Conservation (phyloP, 2,329 filamentous ascomycete genomes). For the Dothiorella sarmentorum region DNA sequence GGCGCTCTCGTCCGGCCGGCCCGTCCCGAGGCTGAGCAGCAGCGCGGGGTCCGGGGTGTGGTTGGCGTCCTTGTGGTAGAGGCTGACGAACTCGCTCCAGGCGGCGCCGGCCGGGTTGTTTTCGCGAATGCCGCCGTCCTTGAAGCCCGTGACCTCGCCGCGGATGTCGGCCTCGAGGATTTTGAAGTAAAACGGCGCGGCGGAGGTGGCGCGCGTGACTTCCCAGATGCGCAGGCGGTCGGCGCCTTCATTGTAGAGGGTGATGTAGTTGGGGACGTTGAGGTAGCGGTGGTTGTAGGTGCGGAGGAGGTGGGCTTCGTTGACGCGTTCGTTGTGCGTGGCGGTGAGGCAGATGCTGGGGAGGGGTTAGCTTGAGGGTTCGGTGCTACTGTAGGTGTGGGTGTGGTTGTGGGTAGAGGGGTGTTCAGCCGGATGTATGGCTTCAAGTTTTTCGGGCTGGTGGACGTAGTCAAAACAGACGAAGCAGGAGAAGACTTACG, state of each 20-base stretch:
- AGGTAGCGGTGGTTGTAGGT: slow-evolving; percentile 48
- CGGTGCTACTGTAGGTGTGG: background rate
- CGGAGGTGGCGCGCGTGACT: slow-evolving; percentile 51
- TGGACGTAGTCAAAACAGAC: no score
- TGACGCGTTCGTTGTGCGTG: slow-evolving; percentile 46
- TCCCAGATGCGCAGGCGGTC: slow-evolving; percentile 50
- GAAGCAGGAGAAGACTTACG: slow-evolving; percentile 25
- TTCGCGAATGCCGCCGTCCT: slow-evolving; percentile 50
- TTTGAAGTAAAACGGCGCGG: slow-evolving; percentile 52
- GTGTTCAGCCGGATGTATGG: background rate
- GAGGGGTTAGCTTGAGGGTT: background rate
- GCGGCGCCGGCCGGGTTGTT: slow-evolving; percentile 50
- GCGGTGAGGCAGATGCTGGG: slow-evolving; percentile 47
- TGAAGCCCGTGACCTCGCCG: slow-evolving; percentile 42
- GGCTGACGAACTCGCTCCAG: slow-evolving; percentile 45
- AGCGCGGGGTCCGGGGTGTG: slow-evolving; percentile 46
- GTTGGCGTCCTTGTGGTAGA: slow-evolving; percentile 42
- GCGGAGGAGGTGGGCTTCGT: slow-evolving; percentile 48
- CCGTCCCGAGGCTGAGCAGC: slow-evolving; percentile 47
- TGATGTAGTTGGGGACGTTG: slow-evolving; percentile 43
- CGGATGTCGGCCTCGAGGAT: slow-evolving; percentile 45
- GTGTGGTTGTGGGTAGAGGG: background rate
- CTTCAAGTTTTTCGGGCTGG: no score
- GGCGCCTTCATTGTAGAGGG: slow-evolving; percentile 47
- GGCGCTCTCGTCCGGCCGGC: slow-evolving; percentile 41